Conservation (phyloP, 495 filamentous ascomycete genomes). For the Xylaria cubensis region DNA sequence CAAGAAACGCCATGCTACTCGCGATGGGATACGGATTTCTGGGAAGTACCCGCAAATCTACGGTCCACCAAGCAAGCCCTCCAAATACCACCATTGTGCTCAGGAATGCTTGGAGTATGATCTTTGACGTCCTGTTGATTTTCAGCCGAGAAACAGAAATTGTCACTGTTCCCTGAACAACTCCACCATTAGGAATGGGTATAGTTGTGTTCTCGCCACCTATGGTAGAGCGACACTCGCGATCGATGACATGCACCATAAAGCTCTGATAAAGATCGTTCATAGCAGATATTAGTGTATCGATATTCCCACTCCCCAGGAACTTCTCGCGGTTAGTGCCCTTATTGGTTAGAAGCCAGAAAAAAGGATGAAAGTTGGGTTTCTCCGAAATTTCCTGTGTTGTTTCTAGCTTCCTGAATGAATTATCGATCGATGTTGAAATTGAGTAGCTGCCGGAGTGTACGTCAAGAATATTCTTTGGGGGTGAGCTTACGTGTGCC, state of each 20-base stretch:
- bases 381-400: not conserved
- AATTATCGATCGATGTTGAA: not conserved
- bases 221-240: not conserved
- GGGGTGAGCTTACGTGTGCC: not conserved
- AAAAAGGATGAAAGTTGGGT: not conserved
- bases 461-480: not conserved
- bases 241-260: not conserved
- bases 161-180: not conserved
- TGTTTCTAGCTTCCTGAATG: not conserved
- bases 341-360: not conserved
- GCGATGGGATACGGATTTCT: constrained; percentile 15
- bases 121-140: not conserved
- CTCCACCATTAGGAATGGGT: not conserved
- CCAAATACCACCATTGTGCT: constrained; percentile 11
- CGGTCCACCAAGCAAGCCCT: constrained; percentile 6
- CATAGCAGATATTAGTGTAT: not conserved
- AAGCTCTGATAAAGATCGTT: constrained; percentile 3
- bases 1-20: constrained; percentile 16
- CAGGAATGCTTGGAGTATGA: constrained; percentile 3
- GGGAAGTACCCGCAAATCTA: constrained; percentile 7
- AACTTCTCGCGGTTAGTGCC: not conserved
- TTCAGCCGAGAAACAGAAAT: not conserved
- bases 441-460: not conserved
- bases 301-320: not conserved
- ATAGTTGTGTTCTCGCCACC: not conserved